Base-by-base conservation (phyloP, 805 yeast species). In the Saccharomycopsis babjevae region DNA sequence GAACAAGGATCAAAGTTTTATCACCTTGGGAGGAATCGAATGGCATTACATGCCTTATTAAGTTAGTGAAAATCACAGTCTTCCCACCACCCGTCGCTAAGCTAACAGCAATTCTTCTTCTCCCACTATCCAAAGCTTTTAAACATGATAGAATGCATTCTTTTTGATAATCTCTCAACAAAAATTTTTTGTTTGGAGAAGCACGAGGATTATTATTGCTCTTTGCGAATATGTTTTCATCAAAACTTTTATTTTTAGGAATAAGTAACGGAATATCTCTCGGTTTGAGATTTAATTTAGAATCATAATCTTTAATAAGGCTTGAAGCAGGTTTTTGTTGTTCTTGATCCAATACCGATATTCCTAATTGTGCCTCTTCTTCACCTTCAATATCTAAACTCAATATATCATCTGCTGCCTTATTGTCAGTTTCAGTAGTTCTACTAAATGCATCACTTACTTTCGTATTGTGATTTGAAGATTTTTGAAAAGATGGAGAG, bases 31-130 rank as follows among this genome's bases (percentile, higher is more conserved):
- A 36, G 11, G 54, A n/a, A 40, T 34, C 50, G 18, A 59, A 39
- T 15, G 64, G 66, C 15, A 52, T 43, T 39, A 61, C 46, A 38
- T 73, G 68, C 0, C 82, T 78, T 2, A 87, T 79, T 50, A 86
- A 66, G 64, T 79, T 79, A 0, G 88, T 71, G 68, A 89, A 87
- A 1, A 89, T 83, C 13, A 90, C 89, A 0, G 97, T 92, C 67
- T 92, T 92, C 5, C 98, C 98, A 13, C 96, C 94, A 0, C 98
- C 98, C 0, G 98, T 93, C 15, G 97, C 96, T 43, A 92, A 71
- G 34, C 90, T 86, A 1, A 90, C 91, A 0, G 93, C 97, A 0
- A 90, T 80, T 56, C 94, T 75, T 20, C 77, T 71, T 1, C 71
- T 66, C 0, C 85, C 84, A 0, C 67, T 61, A 0, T 72, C 67